phyloP scores from a whole-genome alignment of 139 green algal species.

The Chlamydomonas eustigma region DNA sequence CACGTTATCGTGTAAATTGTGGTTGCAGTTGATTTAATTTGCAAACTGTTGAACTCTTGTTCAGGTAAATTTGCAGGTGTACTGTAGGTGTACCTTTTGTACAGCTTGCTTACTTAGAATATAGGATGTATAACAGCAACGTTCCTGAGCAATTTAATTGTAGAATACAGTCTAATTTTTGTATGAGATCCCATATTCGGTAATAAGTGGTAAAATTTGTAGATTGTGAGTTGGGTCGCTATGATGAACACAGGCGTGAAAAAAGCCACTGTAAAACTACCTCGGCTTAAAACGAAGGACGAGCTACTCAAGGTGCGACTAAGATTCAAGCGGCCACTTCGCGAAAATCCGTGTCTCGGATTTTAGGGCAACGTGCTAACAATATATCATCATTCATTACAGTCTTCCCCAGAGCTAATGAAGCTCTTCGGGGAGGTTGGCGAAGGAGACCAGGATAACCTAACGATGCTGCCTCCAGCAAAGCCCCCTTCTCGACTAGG shows the following conservation, averaged over 20 bases:
- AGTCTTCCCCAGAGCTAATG: constrained; percentile 42
- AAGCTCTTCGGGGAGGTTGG: constrained; percentile 54
- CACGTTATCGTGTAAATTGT: too few relatives aligned
- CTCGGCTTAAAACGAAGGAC: constrained; percentile 65
- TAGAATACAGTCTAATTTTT: too few relatives aligned
- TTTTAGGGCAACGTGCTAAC: neutral
- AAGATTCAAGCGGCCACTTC: neutral
- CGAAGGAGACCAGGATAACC: constrained; percentile 27
- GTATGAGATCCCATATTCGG: too few relatives aligned
- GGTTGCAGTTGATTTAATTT: too few relatives aligned
- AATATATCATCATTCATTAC: neutral
- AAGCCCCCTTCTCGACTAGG: constrained; percentile 29
- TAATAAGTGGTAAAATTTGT: too few relatives aligned
- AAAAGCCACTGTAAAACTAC: constrained; percentile 60
- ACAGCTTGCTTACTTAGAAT: too few relatives aligned
- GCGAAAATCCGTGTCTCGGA: neutral
- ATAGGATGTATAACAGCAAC: too few relatives aligned
- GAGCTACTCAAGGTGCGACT: constrained; percentile 69
- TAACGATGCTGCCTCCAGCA: constrained; percentile 25
- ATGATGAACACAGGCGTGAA: constrained; percentile 17
- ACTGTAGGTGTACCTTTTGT: too few relatives aligned
- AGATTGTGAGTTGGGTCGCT: too few relatives aligned
- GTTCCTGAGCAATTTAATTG: too few relatives aligned
- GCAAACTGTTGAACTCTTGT: too few relatives aligned
- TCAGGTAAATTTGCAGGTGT: too few relatives aligned